A percentile compares a stretch with the other conserved stretches of the same genome.
Evolutionary conservation across 2,329 filamentous ascomycete genomes (phyloP).

Genomic region (Fusarium miscanthi): DNA sequence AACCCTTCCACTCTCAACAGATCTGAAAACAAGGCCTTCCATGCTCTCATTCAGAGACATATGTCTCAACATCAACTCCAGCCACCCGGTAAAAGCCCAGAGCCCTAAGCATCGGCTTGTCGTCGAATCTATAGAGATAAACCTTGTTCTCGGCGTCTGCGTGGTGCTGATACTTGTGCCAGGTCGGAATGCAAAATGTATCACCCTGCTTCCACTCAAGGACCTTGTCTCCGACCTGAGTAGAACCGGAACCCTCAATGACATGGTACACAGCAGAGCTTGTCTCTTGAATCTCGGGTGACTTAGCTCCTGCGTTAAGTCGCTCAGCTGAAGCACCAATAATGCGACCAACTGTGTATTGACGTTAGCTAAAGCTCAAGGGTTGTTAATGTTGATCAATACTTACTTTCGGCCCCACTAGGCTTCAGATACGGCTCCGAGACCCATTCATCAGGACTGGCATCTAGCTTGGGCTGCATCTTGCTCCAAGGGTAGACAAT

Average conservation of each 20-base stretch:
- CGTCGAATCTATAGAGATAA: constrained; percentile 66
- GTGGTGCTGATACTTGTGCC: constrained; percentile 62
- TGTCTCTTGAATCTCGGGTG: constrained; percentile 58
- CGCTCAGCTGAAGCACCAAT: constrained; percentile 61
- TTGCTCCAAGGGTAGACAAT: constrained; percentile 61
- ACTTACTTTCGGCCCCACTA: constrained; percentile 48
- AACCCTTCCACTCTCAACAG: not conserved
- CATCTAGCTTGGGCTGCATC: constrained; percentile 58
- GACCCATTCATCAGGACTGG: not conserved
- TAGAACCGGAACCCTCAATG: constrained; percentile 57
- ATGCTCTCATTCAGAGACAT: constrained; percentile 11
- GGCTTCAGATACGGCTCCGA: constrained; percentile 48
- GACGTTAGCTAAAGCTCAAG: not conserved
- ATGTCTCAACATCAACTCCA: constrained; percentile 23
- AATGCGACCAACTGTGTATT: constrained; percentile 47
- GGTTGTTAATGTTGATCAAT: rapidly evolving
- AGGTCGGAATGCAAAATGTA: constrained; percentile 65
- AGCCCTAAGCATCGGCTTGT: constrained; percentile 64
- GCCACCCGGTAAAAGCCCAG: constrained; percentile 58
- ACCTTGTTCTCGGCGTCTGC: constrained; percentile 49
- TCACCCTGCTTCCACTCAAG: constrained; percentile 60
- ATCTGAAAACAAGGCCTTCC: rapidly evolving
- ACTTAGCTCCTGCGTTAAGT: constrained; percentile 51
- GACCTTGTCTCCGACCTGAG: constrained; percentile 52
- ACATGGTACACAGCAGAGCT: constrained; percentile 65